phyloP scores from a whole-genome alignment of 495 filamentous ascomycete species.

The Xanthoparmelia taractica region DNA sequence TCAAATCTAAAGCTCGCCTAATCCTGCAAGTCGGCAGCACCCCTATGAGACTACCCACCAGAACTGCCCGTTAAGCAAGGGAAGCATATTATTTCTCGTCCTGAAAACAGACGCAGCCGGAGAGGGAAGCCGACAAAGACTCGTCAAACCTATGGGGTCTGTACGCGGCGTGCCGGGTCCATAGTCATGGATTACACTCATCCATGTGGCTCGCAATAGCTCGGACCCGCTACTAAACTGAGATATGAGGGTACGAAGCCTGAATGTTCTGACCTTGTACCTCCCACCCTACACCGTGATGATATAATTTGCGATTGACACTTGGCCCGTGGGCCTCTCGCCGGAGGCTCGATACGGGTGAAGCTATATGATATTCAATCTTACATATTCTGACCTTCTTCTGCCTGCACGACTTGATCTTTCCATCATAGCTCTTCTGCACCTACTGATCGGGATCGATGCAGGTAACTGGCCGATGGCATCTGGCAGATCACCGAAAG shows the following conservation, averaged over 20 bases:
- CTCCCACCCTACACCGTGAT: slow-evolving; percentile 48
- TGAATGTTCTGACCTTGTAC: too few species aligned
- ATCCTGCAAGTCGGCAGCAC: background rate
- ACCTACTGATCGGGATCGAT: background rate
- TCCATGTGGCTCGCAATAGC: background rate
- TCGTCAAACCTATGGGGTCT: background rate
- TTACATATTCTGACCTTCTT: slow-evolving; percentile 87
- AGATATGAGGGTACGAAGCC: background rate
- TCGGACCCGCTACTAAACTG: background rate
- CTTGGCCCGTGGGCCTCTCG: slow-evolving; percentile 69
- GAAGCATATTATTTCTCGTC: background rate
- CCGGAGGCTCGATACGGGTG: slow-evolving; percentile 72
- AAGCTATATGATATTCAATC: slow-evolving; percentile 75
- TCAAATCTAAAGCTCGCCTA: background rate
- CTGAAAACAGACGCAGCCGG: background rate
- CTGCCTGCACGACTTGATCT: slow-evolving; percentile 20
- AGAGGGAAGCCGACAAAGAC: background rate
- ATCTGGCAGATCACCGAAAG: background rate
- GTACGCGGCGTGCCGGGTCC: background rate
- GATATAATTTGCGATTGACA: slow-evolving; percentile 99
- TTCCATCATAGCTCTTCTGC: slow-evolving; percentile 17
- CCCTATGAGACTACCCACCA: background rate
- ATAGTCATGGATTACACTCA: background rate
- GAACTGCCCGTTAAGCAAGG: background rate
- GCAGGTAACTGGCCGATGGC: background rate